Evolutionary conservation across 1,284 basidiomycete species (phyloP).

Genomic region (Rugosomyces carneus): DNA sequence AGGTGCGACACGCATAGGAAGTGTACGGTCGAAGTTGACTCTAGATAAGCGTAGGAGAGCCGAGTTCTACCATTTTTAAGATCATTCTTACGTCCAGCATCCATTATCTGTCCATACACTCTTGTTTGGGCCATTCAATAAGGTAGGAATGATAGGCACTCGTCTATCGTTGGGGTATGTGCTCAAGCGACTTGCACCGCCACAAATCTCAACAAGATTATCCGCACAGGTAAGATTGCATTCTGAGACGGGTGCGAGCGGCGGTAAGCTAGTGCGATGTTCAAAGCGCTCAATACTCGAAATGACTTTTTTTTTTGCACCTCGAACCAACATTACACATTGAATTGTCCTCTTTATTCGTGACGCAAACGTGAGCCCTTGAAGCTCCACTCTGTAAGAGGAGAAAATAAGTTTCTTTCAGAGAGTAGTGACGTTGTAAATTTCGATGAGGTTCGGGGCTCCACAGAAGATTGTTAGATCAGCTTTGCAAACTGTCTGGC

Average conservation of each 20-base stretch:
- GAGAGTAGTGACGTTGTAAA: too few relatives aligned
- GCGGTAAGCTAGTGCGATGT: too few relatives aligned
- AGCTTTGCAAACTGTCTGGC: too few relatives aligned
- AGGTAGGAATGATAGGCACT: slow-evolving; percentile 4
- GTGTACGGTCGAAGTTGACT: slow-evolving; percentile 7
- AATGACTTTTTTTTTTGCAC: too few relatives aligned
- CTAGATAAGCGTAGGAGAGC: neutral
- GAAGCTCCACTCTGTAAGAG: too few relatives aligned
- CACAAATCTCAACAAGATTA: slow-evolving; percentile 5
- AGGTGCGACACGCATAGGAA: slow-evolving; percentile 6
- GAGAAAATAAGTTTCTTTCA: too few relatives aligned
- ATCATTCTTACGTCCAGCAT: slow-evolving; percentile 4
- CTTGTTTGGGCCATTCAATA: neutral
- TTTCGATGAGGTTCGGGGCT: too few relatives aligned
- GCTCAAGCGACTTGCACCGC: slow-evolving; percentile 10
- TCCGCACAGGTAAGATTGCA: slow-evolving; percentile 7
- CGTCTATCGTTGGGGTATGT: slow-evolving; percentile 7
- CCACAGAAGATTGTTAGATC: too few relatives aligned
- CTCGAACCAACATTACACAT: too few relatives aligned
- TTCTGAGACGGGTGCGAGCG: neutral
- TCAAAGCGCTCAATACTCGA: too few relatives aligned
- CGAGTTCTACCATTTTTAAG: neutral
- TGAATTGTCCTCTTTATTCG: too few relatives aligned
- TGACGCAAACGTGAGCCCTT: too few relatives aligned
- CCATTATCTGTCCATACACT: slow-evolving; percentile 5